phyloP scores from a whole-genome alignment of 2,329 filamentous ascomycete genomes.

The Botrytis galanthina region DNA sequence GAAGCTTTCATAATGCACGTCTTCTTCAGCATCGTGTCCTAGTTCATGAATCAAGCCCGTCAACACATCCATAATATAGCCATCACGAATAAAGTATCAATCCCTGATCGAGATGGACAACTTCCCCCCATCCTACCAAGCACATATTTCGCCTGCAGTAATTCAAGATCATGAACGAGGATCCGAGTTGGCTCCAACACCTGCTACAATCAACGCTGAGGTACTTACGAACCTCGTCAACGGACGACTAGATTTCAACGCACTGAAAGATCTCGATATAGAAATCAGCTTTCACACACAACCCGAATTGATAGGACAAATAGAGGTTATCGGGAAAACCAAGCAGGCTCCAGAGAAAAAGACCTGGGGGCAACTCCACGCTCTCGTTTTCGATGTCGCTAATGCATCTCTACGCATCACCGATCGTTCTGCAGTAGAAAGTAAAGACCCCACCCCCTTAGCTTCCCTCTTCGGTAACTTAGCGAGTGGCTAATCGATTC shows the following conservation, averaged over 20 bases:
- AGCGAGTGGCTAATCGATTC: neutral
- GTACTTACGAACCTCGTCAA: neutral
- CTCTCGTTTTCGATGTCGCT: neutral
- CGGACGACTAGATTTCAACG: neutral
- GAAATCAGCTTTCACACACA: neutral
- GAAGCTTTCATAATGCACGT: neutral
- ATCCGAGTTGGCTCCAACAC: neutral
- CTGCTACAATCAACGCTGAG: neutral
- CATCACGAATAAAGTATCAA: neutral
- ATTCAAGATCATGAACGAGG: neutral
- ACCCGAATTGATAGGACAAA: neutral
- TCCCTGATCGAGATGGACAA: neutral
- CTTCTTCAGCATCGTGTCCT: neutral
- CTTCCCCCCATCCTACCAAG: neutral
- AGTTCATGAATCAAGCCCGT: too few relatives aligned
- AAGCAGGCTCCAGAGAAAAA: neutral
- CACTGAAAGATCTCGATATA: neutral
- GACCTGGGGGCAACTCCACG: neutral
- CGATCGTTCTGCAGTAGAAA: neutral
- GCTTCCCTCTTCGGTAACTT: neutral
- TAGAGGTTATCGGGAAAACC: neutral
- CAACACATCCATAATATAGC: neutral
- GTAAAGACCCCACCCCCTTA: neutral
- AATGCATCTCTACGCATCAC: neutral
- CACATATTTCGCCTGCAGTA: rapidly evolving